Evolutionary conservation across 23 red algal genomes (phyloP).

Genomic region (Gracilariopsis chorda): DNA sequence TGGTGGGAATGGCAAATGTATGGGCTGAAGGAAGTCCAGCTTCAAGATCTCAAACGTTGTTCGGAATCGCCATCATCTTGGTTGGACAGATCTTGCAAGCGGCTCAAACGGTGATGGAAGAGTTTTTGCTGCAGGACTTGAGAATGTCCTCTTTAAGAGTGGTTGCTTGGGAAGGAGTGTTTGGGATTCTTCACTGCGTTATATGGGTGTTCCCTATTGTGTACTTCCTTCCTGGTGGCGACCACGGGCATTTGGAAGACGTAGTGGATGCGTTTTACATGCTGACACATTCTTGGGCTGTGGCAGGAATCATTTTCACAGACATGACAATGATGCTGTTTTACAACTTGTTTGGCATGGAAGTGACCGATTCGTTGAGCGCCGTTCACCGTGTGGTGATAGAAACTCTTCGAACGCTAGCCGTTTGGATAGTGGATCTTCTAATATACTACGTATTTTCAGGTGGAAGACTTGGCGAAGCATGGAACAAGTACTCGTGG

Average conservation of each 20-base stretch:
- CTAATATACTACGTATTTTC: conserved; percentile 85
- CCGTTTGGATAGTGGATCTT: conserved; percentile 91
- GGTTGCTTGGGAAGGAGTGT: conserved; percentile 93
- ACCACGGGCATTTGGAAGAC: conserved; percentile 81
- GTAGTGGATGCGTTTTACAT: conserved; percentile 82
- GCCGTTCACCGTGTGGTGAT: conserved; percentile 87
- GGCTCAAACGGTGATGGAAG: conserved; percentile 84
- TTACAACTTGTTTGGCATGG: conserved; percentile 95
- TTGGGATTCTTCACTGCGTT: conserved; percentile 78
- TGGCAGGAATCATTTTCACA: conserved; percentile 58
- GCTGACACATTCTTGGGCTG: conserved; percentile 67
- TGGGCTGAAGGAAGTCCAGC: not conserved
- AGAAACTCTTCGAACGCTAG: conserved; percentile 92
- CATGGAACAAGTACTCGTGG: conserved; percentile 80
- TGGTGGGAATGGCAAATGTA: conserved; percentile 84
- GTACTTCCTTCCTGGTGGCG: conserved; percentile 83
- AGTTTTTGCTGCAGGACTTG: conserved; percentile 88
- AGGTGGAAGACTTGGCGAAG: conserved; percentile 71
- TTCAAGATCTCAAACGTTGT: conserved; percentile 2
- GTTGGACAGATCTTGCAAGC: conserved; percentile 86
- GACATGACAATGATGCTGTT: conserved; percentile 87
- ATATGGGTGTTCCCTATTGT: conserved; percentile 77
- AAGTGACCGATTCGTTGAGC: conserved; percentile 82
- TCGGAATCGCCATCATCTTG: conserved; percentile 86
- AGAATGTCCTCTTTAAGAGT: conserved; percentile 80